phyloP scores from a whole-genome alignment of 371 early-diverging fungal genomes.

The Mortierella sp. region DNA sequence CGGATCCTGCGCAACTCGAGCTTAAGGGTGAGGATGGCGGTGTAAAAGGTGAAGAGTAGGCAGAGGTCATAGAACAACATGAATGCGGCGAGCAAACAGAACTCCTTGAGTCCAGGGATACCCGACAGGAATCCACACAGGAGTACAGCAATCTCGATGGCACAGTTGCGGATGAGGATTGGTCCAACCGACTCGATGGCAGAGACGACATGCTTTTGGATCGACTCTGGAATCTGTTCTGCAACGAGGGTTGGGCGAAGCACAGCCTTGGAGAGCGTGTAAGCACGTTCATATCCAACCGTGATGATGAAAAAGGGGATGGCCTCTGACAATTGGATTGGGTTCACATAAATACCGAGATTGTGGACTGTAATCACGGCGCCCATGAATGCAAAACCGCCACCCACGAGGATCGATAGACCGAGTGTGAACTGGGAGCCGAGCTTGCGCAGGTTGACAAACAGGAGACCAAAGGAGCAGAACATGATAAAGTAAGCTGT shows the following conservation, averaged over 20 bases:
- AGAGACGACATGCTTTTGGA: slow-evolving; percentile 72
- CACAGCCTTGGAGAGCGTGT: slow-evolving; percentile 84
- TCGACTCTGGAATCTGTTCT: slow-evolving; percentile 50
- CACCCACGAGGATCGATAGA: slow-evolving; percentile 65
- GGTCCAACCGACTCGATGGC: slow-evolving; percentile 79
- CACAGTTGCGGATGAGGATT: slow-evolving; percentile 79
- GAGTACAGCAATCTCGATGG: slow-evolving; percentile 85
- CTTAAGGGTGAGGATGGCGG: slow-evolving; percentile 88
- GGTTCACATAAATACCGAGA: slow-evolving; percentile 77
- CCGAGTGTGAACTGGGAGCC: slow-evolving; percentile 88
- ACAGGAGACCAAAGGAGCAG: slow-evolving; percentile 83
- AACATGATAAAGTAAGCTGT: slow-evolving; percentile 89
- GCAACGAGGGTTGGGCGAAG: slow-evolving; percentile 59
- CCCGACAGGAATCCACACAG: slow-evolving; percentile 82
- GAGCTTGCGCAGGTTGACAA: slow-evolving; percentile 86
- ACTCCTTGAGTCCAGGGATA: slow-evolving; percentile 81
- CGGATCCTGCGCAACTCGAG: slow-evolving; percentile 77
- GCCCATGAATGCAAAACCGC: slow-evolving; percentile 84
- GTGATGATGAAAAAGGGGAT: slow-evolving; percentile 93
- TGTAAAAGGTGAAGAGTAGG: slow-evolving; percentile 88
- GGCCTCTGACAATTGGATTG: slow-evolving; percentile 85
- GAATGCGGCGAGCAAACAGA: slow-evolving; percentile 84
- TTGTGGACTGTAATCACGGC: slow-evolving; percentile 75
- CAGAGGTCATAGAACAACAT: slow-evolving; percentile 85
- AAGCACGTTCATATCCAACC: slow-evolving; percentile 93